Percentiles rank a stretch among this genome's conserved stretches.
Conservation (phyloP, 2,329 filamentous ascomycete genomes). For the Verticillium dahliae region DNA sequence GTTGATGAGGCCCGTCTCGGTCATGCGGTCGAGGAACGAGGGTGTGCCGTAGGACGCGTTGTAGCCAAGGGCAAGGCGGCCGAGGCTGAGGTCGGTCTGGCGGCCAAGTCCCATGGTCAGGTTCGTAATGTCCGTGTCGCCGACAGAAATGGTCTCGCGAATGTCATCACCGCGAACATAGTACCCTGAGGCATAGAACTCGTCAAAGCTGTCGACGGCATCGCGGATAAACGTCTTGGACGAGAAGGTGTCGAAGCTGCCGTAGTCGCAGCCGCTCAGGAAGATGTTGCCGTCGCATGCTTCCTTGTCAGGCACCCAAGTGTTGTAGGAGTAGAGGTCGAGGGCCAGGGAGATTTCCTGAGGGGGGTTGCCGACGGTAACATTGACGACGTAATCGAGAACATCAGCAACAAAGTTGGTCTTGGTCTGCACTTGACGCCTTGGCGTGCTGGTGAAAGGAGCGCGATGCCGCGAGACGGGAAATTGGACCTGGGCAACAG, state of each 20-base stretch:
- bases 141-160: conserved; percentile 37
- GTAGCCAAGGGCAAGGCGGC: conserved; percentile 52
- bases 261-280: not conserved
- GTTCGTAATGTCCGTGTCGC: conserved; percentile 33
- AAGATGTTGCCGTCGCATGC: not conserved
- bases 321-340: not conserved
- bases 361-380: conserved; percentile 6
- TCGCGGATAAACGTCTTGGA: conserved; percentile 43
- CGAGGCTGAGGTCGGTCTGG: conserved; percentile 39
- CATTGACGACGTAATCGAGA: conserved; percentile 5
- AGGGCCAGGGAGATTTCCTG: conserved; percentile 4
- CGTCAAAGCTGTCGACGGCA: conserved; percentile 38
- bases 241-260: conserved; percentile 25
- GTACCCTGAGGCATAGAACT: conserved; percentile 52
- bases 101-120: conserved; percentile 50
- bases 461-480: not conserved
- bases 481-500: not conserved
- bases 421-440: not conserved
- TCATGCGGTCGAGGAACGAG: conserved; percentile 59
- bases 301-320: conserved; percentile 1
- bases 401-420: not conserved
- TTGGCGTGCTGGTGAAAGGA: not conserved
- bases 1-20: conserved; percentile 53
- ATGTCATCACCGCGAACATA: conserved; percentile 50
- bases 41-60: conserved; percentile 44